Evolutionary conservation across 306 rosid species (phyloP).

Genomic region (Mimosa pudica): DNA sequence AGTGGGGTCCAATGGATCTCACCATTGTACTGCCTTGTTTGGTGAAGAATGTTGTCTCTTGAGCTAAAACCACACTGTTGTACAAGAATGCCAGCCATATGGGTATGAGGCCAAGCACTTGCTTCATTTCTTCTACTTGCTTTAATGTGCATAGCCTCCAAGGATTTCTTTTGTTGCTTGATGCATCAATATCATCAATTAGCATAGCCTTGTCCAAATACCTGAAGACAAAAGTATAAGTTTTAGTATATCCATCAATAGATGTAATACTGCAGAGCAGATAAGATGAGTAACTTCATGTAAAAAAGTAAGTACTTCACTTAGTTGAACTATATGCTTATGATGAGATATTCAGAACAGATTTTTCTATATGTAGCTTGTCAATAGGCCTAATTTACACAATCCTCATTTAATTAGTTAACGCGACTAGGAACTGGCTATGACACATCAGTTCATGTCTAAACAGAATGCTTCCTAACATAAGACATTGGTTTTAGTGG

Average conservation of each 20-base stretch:
- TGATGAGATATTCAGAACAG: too few species aligned
- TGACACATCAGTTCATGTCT: neutral
- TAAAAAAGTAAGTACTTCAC: neutral
- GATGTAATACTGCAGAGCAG: neutral
- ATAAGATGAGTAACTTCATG: neutral
- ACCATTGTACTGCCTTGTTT: constrained; percentile 9
- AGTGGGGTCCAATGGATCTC: constrained; percentile 39
- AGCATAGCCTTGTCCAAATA: neutral
- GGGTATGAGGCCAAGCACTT: constrained; percentile 2
- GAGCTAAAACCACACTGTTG: neutral
- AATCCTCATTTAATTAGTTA: too few species aligned
- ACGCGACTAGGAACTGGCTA: too few species aligned
- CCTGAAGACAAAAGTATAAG: neutral
- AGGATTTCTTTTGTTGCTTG: neutral
- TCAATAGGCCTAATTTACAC: too few species aligned
- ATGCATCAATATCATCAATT: neutral
- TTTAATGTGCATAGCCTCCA: constrained; percentile 5
- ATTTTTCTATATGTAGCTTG: too few species aligned
- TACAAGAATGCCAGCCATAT: neutral
- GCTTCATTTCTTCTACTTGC: neutral
- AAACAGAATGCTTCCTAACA: too few species aligned
- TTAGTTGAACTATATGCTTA: too few species aligned
- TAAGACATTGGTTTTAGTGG: too few species aligned
- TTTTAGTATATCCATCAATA: neutral
- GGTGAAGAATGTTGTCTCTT: neutral